phyloP scores from a whole-genome alignment of 2,329 filamentous ascomycete species.

The Fonsecaea multimorphosa region DNA sequence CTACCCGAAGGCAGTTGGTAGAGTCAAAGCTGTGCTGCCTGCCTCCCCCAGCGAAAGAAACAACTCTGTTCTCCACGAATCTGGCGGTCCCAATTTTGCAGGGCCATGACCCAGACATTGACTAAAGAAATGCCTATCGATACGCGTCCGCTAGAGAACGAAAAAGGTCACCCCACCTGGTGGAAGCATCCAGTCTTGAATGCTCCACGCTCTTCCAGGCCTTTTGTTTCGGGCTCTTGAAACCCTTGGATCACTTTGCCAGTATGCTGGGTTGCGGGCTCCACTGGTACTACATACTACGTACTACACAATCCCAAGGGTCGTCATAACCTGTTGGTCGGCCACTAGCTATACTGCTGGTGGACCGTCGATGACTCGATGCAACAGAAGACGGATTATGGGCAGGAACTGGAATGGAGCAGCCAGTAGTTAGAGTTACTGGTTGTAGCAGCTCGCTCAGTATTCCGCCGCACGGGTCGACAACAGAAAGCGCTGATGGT shows the following conservation, averaged over 20 bases:
- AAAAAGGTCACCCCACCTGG: not conserved
- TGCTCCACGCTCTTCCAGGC: conserved; percentile 13
- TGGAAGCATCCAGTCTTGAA: not conserved
- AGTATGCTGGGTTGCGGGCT: not conserved
- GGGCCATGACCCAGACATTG: not conserved
- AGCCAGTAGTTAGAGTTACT: not conserved
- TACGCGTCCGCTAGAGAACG: not conserved
- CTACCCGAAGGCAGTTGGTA: not conserved
- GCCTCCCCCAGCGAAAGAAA: not conserved
- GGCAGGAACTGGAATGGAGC: not conserved
- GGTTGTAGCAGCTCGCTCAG: not conserved
- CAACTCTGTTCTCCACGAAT: not conserved
- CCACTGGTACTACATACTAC: not conserved
- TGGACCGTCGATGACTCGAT: conserved; percentile 26
- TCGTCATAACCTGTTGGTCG: conserved; percentile 1
- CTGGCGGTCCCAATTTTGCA: not conserved
- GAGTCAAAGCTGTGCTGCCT: not conserved
- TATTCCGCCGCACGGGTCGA: not conserved
- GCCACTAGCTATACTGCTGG: conserved; percentile 1
- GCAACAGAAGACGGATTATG: conserved; percentile 20
- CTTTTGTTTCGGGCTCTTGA: conserved; percentile 11
- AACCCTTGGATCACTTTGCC: conserved; percentile 3
- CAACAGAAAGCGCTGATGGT: not conserved
- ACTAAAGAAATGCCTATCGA: conserved; percentile 8
- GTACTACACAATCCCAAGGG: not conserved